Conservation (phyloP, 2,329 filamentous ascomycete species). For the Xylaria sp. region DNA sequence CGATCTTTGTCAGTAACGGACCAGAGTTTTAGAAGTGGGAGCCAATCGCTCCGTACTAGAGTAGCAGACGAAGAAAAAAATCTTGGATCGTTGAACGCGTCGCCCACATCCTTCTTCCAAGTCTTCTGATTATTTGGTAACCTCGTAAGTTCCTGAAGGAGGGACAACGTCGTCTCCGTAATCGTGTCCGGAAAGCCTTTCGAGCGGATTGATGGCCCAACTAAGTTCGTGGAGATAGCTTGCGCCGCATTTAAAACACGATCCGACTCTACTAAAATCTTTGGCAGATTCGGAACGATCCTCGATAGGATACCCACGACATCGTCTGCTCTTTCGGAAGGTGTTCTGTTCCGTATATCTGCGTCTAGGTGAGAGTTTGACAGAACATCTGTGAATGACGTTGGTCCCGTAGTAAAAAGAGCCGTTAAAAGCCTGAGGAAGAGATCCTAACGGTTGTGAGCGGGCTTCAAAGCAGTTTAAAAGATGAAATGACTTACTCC, state of each 20-base stretch:
- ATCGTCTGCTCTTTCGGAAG: slow-evolving; percentile 71
- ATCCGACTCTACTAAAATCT: slow-evolving; percentile 87
- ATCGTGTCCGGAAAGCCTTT: slow-evolving; percentile 90
- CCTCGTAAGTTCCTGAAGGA: slow-evolving; percentile 81
- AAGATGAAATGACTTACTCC: slow-evolving; percentile 71
- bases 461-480: slow-evolving; percentile 2
- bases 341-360: slow-evolving; percentile 49
- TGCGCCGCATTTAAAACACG: slow-evolving; percentile 81
- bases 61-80: slow-evolving; percentile 80
- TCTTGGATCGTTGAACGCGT: slow-evolving; percentile 89
- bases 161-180: slow-evolving; percentile 73
- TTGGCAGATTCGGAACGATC: slow-evolving; percentile 82
- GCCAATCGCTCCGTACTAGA: slow-evolving; percentile 79
- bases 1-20: slow-evolving; percentile 87
- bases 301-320: slow-evolving; percentile 82
- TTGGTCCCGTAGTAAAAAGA: slow-evolving; percentile 90
- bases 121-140: slow-evolving; percentile 84
- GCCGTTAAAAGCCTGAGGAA: slow-evolving; percentile 89
- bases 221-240: slow-evolving; percentile 84
- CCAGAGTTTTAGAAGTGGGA: slow-evolving; percentile 87
- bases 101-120: slow-evolving; percentile 92
- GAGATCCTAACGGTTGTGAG: slow-evolving; percentile 73
- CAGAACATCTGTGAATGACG: slow-evolving; percentile 72
- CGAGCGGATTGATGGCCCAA: slow-evolving; percentile 83
- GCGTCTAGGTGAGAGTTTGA: slow-evolving; percentile 55